Evolutionary conservation across 306 rosid species (phyloP), one percentile per base, ranked within the genome.

Genomic region (Abrus precatorius): DNA sequence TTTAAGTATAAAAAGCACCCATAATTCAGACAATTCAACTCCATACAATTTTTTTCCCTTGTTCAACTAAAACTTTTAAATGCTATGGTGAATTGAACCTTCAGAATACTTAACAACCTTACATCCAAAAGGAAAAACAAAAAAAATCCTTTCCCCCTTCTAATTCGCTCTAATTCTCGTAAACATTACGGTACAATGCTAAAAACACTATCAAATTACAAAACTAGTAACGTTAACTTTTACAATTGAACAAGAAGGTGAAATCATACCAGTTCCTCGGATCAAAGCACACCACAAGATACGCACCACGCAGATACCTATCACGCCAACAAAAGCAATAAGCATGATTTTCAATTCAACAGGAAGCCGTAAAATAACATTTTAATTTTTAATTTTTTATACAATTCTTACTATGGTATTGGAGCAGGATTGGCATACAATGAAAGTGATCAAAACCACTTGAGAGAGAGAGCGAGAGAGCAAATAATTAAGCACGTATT

Each of bases 231-330:
- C 30, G 4, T 49, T 33, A 77, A 4, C 47, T 62, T 44, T 54
- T 56, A 14, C 53, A 86, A 85, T 43, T 59, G 44, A 72, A 75
- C 71, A 43, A 54, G 53, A 60, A 76, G 38, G 55, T 38, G 60
- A 81, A 80, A 54, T 33, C 82, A 27, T 71, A 82, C 79, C 86
- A 69, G 69, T 76, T 7, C 11, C 63, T 32, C 80, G 81, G 90
- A 91, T 91, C 92, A 87, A 82, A 77, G 59, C 14, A 10, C 27
- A 61, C 73, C 27, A 67, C 28, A 36, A 78, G 66, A 45, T 56
- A 69, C 67, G 78, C 84, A 72, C 72, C 60, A 53, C 69, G 7
- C 44, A 38, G 65, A 75, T 84, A 85, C 84, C 84, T 80, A 66
- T 74, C 45, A 52, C 49, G 30, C 80, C 50, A 81, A 70, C 77